Base-by-base conservation (phyloP, 176 grass and related monocot genomes). In the Cymbopogon citratus region DNA sequence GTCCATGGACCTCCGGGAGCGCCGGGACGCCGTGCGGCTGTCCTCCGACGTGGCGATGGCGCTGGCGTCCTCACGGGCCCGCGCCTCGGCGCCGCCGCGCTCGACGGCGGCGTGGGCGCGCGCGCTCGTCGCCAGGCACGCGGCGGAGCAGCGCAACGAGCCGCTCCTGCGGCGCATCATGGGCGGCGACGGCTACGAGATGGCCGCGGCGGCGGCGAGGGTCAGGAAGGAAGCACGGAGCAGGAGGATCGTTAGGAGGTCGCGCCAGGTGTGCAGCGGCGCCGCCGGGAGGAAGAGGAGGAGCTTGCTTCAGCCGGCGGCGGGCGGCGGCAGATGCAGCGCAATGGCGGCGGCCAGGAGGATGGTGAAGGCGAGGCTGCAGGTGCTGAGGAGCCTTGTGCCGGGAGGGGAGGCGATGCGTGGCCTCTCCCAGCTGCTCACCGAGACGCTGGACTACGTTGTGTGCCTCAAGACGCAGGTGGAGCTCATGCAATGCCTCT, bases 1-100 rank as follows among this genome's bases (percentile, higher is more conserved):
- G 74, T 83, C 86, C 80, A 83, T 87, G 86, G 66, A 43, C 40
- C 73, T 87, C 56, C 65, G 9, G 11, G 85, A 82, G 85, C 79
- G 85, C 65, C 80, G 73, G 1, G 85, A 87, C 41, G 85, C 73
- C 54, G 85, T 87, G 23, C 35, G 56, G 54, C 73, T 83, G 29
- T 87, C 85, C 65, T 87, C 85, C 31, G 85, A 87, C 79, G 73
- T 87, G 23, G 85, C 85, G 5, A 87, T 87, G 85, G 85, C 80
- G 18, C 68, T 82, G 54, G 85, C 79, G 36, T 33, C 61, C 64
- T 28, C 72, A 9, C 65, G 72, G 18, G 76, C 31, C 31, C 31
- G 31, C 31, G 31, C 31, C 31, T 33, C 31, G 31, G 31, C 70
- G 31, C 31, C 31, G 31, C 35, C 23, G 84, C 24, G 19, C 24